Percentiles rank a stretch among this genome's conserved stretches.
Conservation (phyloP, 2,329 filamentous ascomycete species). For the Pseudocercospora fuligena region DNA sequence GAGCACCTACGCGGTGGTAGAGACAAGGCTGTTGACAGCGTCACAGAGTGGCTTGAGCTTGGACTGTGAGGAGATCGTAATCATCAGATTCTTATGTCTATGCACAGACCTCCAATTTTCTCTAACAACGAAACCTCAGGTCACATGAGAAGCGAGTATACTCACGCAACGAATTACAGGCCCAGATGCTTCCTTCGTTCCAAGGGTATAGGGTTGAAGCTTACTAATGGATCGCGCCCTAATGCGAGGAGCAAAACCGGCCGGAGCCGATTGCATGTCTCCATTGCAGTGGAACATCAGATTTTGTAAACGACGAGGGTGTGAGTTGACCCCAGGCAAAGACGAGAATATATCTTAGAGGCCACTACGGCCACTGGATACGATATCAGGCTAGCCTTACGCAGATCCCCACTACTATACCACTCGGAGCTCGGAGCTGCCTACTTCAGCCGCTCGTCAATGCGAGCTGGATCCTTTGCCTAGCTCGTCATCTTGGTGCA, state of each 20-base stretch:
- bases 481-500: not conserved
- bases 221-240: not conserved
- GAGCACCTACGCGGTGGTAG: not conserved
- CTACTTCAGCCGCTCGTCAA: not conserved
- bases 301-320: too few relatives aligned
- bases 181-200: not conserved
- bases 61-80: not conserved
- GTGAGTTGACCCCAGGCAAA: too few relatives aligned
- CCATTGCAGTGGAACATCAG: too few relatives aligned
- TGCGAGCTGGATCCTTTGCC: not conserved
- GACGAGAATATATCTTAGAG: too few relatives aligned
- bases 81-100: not conserved
- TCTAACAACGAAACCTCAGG: not conserved
- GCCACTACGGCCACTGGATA: too few relatives aligned
- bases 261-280: too few relatives aligned
- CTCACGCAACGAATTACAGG: not conserved
- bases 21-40: slow-evolving; percentile 8
- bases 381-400: too few relatives aligned
- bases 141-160: not conserved
- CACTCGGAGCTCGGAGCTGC: not conserved
- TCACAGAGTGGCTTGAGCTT: slow-evolving; percentile 4
- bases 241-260: too few relatives aligned
- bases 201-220: not conserved
- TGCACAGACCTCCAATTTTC: too few relatives aligned
- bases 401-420: not conserved